Evolutionary conservation across 2,329 filamentous ascomycete genomes (phyloP).

Genomic region (Sclerotiophoma versabilis): DNA sequence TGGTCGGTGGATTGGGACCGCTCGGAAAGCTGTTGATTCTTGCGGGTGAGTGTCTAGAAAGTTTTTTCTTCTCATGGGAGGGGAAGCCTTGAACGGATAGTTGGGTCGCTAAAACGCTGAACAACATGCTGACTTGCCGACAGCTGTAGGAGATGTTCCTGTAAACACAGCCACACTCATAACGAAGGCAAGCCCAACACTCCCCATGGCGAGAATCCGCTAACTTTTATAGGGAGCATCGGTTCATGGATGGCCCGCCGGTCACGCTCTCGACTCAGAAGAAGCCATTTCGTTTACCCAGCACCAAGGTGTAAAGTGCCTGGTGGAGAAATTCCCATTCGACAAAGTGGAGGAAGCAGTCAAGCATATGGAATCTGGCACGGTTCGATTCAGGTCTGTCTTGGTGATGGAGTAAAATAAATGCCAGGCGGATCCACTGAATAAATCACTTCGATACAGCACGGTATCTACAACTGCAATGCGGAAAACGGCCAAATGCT

Average conservation of each 20-base stretch:
- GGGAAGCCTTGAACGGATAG: no score
- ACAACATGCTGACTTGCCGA: constrained; percentile 2
- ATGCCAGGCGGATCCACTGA: no score
- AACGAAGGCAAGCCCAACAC: no score
- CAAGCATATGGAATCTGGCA: constrained; percentile 58
- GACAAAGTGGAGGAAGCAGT: constrained; percentile 59
- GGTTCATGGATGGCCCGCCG: constrained; percentile 61
- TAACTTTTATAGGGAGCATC: no score
- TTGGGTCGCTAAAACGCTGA: constrained; percentile 2
- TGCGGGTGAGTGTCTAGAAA: constrained; percentile 57
- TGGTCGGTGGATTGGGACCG: constrained; percentile 62
- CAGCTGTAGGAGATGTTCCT: constrained; percentile 55
- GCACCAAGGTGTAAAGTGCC: constrained; percentile 57
- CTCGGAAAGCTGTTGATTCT: constrained; percentile 68
- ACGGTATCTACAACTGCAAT: background rate
- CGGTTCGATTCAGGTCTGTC: constrained; percentile 57
- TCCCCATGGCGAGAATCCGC: no score
- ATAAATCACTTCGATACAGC: background rate
- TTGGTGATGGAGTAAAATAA: background rate
- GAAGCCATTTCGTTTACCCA: constrained; percentile 61
- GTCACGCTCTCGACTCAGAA: constrained; percentile 61
- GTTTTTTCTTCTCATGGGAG: no score
- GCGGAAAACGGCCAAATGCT: background rate
- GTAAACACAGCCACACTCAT: constrained; percentile 56
- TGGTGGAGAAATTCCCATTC: constrained; percentile 62